Base-by-base conservation (phyloP, 352 stramenopile genomes). In the Plasmopara viticola region DNA sequence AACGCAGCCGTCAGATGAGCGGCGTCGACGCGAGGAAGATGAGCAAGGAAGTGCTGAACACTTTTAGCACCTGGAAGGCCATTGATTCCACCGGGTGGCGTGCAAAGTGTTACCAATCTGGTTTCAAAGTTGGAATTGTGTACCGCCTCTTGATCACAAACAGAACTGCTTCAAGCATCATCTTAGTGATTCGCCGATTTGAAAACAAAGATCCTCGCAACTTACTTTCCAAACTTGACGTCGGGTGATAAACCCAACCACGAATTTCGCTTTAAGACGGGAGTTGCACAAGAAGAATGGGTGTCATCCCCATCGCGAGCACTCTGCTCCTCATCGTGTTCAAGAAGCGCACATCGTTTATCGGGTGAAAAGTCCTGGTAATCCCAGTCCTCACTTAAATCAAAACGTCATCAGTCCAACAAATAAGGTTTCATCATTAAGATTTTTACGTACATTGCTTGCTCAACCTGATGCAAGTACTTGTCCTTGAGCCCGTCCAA, bases 281-380 rank as follows among this genome's bases (percentile, higher is more conserved):
- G 44, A 43, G 75, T 77, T 10, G 62, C 50, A 18, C 71, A 25
- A 25, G 20, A 25, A 25, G 20, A 25, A 25, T 25, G 20, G 20
- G 20, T 25, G 20, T 25, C 20, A 25, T 25, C 20, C 20, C 74
- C 70, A 17, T 86, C 71, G 0, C 56, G 54, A 12, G 65, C 53
- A 30, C 81, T 72, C 39, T 52, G 54, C 15, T 59, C 48, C 52
- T 80, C 62, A 41, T 83, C 68, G 41, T 79, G 70, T 5, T 83
- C 75, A 0, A 86, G 64, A 39, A 86, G 51, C 12, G 75, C 68
- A 30, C 63, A 74, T n/a, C 75, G 64, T 60, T 81, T 83, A 54
- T 86, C 75, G 0, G 73, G 75, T 5, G 73, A 77, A 42, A 86
- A 86, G 53, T 82, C 71, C 51, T 84, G 75, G 49, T 78, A 86